Evolutionary conservation across 331 rosid genomes (phyloP), one percentile per base, ranked within the genome.

Genomic region (Rhamnella rubrinervis): DNA sequence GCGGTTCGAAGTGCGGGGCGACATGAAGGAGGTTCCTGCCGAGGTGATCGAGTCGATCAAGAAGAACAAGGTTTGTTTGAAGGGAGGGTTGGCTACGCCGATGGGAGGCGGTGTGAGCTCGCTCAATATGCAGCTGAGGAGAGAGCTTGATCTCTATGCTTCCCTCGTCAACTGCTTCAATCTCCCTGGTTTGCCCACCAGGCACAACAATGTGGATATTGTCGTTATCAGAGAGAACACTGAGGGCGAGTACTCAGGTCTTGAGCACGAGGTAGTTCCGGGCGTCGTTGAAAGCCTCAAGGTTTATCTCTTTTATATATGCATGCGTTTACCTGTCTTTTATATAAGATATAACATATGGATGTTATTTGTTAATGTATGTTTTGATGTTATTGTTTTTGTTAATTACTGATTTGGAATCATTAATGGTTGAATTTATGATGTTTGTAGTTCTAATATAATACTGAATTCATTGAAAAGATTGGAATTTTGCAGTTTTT

Each of bases 231-330:
- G 95, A 75, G 97, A 92, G 81, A 92, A 92, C 63, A 92, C 96
- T 0, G 97, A 92, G 80, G 97, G 97, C 0, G 97, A 92, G 79
- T 92, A 92, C 74, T 53, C 97, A 1, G 97, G 97, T 15, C 84
- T 89, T 58, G 97, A 92, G 63, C 97, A 92, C 52, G 96, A 92
- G 85, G 96, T 92, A 50, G 89, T 91, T 81, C 97, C 97, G 3
- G 97, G 97, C 40, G 97, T 91, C 14, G 97, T 92, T 0, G 97
- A 92, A 73, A 92, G 97, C 75, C 97, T 92, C 55, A 92, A 92
- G 97, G 97, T 88, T 52, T 55, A 2, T 6, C 8, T 6, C 8
- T 68, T 63, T 19, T 6, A 39, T 39, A 17, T 6, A 14, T 20
- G 44, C 1, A 23, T 23, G 23, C 13, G 19, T 55, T 52, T 69